A percentile compares a stretch with the other conserved stretches of the same genome.
phyloP scores from a whole-genome alignment of 2,329 filamentous ascomycete genomes.

The Trichoderma breve region DNA sequence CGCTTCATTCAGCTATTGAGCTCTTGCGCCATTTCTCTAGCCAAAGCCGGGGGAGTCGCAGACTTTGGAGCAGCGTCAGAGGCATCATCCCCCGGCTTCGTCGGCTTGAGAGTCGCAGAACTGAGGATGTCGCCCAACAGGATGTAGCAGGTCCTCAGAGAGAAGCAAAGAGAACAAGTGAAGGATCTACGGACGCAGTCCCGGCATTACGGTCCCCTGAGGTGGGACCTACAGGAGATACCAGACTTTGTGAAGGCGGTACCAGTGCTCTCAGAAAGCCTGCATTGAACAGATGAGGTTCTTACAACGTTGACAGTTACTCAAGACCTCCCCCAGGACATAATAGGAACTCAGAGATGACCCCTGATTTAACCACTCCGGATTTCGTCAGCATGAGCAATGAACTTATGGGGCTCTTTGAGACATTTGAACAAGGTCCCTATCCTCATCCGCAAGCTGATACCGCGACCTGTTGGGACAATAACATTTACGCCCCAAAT shows the following conservation, averaged over 20 bases:
- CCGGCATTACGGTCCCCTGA: background rate
- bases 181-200: background rate
- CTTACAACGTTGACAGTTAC: background rate
- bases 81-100: background rate
- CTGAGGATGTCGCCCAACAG: background rate
- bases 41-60: background rate
- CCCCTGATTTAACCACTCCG: constrained; percentile 24
- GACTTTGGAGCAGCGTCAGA: background rate
- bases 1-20: background rate
- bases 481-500: background rate
- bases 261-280: background rate
- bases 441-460: background rate
- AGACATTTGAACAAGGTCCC: constrained; percentile 20
- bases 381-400: constrained; percentile 37
- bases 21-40: background rate
- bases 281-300: background rate
- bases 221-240: background rate
- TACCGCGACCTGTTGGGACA: background rate
- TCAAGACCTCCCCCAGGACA: background rate
- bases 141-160: background rate
- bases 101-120: background rate
- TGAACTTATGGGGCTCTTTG: constrained; percentile 37
- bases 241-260: background rate
- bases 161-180: background rate
- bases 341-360: background rate